Evolutionary conservation across 2,329 filamentous ascomycete genomes (phyloP).

Genomic region (Laburnicola sp.): DNA sequence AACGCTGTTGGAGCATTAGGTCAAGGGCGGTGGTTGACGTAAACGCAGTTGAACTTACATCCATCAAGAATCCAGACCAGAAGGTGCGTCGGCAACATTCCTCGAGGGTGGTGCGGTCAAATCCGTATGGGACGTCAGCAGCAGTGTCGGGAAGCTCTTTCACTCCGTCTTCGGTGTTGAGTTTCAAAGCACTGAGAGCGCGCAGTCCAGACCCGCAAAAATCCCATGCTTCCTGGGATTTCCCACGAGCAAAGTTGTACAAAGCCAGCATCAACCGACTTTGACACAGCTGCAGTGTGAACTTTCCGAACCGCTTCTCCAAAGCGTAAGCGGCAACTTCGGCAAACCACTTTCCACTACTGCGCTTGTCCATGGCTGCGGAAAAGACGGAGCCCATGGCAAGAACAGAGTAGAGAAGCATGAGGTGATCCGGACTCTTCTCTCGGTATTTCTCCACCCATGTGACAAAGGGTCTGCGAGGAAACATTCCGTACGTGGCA

Average conservation of each 20-base stretch:
- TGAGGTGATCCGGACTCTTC: slow-evolving; percentile 59
- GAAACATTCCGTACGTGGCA: slow-evolving; percentile 60
- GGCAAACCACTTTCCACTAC: slow-evolving; percentile 54
- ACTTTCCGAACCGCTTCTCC: slow-evolving; percentile 54
- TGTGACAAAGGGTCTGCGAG: slow-evolving; percentile 55
- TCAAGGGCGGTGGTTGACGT: slow-evolving; percentile 36
- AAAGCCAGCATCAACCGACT: slow-evolving; percentile 67
- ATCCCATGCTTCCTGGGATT: slow-evolving; percentile 64
- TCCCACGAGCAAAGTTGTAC: slow-evolving; percentile 65
- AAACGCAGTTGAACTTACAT: slow-evolving; percentile 53
- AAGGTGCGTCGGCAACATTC: slow-evolving; percentile 72
- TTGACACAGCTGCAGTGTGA: slow-evolving; percentile 68
- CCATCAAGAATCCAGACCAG: slow-evolving; percentile 71
- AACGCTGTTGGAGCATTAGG: slow-evolving; percentile 51
- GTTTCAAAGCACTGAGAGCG: slow-evolving; percentile 60
- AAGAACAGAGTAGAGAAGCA: slow-evolving; percentile 64
- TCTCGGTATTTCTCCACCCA: slow-evolving; percentile 57
- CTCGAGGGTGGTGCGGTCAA: slow-evolving; percentile 61
- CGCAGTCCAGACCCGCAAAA: slow-evolving; percentile 65
- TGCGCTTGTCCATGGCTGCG: slow-evolving; percentile 48
- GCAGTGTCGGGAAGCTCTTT: slow-evolving; percentile 49
- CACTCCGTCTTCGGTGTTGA: slow-evolving; percentile 64
- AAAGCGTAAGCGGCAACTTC: slow-evolving; percentile 62
- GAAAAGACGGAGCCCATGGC: slow-evolving; percentile 62
- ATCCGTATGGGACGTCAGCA: slow-evolving; percentile 58